A percentile compares a stretch with the other conserved stretches of the same genome.
phyloP scores from a whole-genome alignment of 2,329 filamentous ascomycete genomes.

The Talaromyces piceae region DNA sequence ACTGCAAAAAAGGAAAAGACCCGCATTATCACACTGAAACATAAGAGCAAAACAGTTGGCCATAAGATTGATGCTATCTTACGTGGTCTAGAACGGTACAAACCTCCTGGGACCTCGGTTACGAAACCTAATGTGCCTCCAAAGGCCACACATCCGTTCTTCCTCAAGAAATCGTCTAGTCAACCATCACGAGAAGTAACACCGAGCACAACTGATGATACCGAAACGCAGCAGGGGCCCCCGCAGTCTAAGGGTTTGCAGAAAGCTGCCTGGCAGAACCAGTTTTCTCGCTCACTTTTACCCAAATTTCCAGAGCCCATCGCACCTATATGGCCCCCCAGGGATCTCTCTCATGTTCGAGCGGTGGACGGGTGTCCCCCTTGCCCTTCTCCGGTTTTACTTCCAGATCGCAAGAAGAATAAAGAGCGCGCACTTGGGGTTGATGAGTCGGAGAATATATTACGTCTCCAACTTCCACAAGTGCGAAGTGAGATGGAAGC shows the following conservation, averaged over 20 bases:
- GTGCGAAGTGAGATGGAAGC: not conserved
- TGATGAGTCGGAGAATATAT: constrained; percentile 26
- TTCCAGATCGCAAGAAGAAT: constrained; percentile 29
- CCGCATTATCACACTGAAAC: constrained; percentile 50
- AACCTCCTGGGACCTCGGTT: constrained; percentile 14
- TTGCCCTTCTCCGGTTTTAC: not conserved
- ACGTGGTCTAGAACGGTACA: constrained; percentile 25
- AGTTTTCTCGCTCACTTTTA: constrained; percentile 15
- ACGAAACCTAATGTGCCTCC: constrained; percentile 18
- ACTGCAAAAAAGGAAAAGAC: constrained; percentile 26
- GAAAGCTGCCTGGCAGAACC: not conserved
- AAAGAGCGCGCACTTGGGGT: constrained; percentile 28
- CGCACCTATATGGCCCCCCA: constrained; percentile 34
- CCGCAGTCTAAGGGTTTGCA: not conserved
- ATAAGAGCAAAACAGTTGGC: constrained; percentile 51
- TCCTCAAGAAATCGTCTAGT: constrained; percentile 48
- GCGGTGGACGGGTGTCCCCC: constrained; percentile 25
- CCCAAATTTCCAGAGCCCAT: constrained; percentile 25
- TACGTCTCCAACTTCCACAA: constrained; percentile 15
- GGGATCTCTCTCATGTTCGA: constrained; percentile 42
- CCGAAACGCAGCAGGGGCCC: not conserved
- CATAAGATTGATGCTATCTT: constrained; percentile 59
- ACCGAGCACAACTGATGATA: not conserved
- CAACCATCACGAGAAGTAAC: not conserved
- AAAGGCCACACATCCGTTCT: constrained; percentile 62